Conservation (phyloP, 2,329 filamentous ascomycete genomes). For the Pyricularia sp. region DNA sequence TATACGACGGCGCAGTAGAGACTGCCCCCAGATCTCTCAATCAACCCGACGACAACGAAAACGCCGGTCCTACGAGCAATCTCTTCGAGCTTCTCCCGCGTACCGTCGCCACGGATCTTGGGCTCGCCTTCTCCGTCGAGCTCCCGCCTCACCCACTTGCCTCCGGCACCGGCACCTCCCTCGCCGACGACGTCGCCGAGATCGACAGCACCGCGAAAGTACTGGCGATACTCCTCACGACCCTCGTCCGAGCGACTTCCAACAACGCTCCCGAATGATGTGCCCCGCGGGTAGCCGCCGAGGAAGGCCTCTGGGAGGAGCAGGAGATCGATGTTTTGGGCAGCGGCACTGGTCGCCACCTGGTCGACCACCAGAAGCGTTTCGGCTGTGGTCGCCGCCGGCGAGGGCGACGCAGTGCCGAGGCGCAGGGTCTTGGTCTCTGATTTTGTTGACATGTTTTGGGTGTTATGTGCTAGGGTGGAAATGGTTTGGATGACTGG, state of each 20-base stretch:
- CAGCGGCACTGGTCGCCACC: constrained; percentile 55
- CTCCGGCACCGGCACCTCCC: constrained; percentile 54
- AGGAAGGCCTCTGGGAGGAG: constrained; percentile 90
- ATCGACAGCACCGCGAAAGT: constrained; percentile 73
- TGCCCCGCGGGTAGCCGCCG: constrained; percentile 81
- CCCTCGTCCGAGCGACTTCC: constrained; percentile 60
- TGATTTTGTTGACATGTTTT: neutral
- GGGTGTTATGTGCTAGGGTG: neutral
- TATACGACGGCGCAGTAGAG: constrained; percentile 79
- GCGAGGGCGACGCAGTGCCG: constrained; percentile 45
- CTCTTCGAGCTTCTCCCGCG: constrained; percentile 67
- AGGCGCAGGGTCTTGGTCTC: constrained; percentile 32
- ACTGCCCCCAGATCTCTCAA: constrained; percentile 73
- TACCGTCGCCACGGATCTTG: constrained; percentile 44
- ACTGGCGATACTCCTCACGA: constrained; percentile 72
- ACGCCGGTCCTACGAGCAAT: constrained; percentile 71
- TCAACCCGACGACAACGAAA: constrained; percentile 70
- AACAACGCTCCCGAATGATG: constrained; percentile 65
- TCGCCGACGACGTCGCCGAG: constrained; percentile 65
- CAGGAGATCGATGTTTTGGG: constrained; percentile 51
- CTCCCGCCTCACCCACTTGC: constrained; percentile 59
- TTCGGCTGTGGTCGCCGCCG: constrained; percentile 36
- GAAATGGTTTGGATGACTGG: neutral
- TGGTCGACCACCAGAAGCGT: constrained; percentile 59
- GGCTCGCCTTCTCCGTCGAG: constrained; percentile 18